Conservation (phyloP, 805 yeast genomes). For the Saturnispora serradocipensis region DNA sequence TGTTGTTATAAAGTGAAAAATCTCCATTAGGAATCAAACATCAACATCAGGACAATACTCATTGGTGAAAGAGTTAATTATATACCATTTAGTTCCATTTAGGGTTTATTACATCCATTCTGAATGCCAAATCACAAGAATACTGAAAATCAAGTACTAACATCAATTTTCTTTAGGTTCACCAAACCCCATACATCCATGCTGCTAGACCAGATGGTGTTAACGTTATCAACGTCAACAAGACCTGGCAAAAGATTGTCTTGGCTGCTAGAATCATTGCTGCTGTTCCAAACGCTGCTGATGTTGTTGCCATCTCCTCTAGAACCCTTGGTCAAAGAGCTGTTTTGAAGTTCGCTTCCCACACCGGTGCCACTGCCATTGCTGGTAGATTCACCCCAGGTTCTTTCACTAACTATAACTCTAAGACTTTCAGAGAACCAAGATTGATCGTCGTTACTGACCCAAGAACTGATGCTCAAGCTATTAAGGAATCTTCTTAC, state of each 20-base stretch:
- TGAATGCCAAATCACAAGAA: background rate
- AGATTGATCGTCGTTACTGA: conserved; percentile 98
- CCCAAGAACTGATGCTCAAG: conserved; percentile 99
- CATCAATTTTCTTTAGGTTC: conserved; percentile 47
- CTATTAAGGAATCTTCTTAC: conserved; percentile 99
- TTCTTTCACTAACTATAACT: conserved; percentile 99
- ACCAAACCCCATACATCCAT: conserved; percentile 94
- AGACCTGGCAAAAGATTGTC: conserved; percentile 99
- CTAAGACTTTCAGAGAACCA: conserved; percentile 99
- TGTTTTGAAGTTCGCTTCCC: conserved; percentile 97
- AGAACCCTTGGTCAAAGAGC: conserved; percentile 99
- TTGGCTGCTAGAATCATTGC: conserved; percentile 99
- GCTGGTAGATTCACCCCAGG: conserved; percentile 99
- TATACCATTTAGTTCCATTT: background rate
- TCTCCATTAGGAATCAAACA: background rate
- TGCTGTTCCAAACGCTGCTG: conserved; percentile 97
- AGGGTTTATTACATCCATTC: background rate
- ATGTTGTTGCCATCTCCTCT: conserved; percentile 97
- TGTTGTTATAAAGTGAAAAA: background rate
- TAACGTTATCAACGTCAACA: conserved; percentile 94
- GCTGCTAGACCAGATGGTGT: conserved; percentile 99
- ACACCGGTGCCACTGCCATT: conserved; percentile 99
- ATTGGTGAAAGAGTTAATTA: background rate
- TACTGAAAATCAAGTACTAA: conserved; percentile 8
- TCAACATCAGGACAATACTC: background rate